Evolutionary conservation across 2,329 filamentous ascomycete genomes (phyloP).

Genomic region (Byssochlamys sp.): DNA sequence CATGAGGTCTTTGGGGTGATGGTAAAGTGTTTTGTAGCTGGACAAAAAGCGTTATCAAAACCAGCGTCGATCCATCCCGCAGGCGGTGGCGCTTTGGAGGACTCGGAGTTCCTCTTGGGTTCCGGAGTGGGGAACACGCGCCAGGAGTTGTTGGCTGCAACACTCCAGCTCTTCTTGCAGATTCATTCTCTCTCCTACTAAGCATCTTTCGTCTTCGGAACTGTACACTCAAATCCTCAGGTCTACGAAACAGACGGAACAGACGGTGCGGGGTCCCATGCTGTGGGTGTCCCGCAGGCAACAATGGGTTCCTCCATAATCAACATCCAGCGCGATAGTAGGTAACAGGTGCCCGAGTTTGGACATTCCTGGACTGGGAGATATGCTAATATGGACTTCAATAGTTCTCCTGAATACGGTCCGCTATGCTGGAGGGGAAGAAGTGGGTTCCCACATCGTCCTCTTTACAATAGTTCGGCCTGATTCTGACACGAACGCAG

Average conservation of each 20-base stretch:
- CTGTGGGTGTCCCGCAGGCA: constrained; percentile 30
- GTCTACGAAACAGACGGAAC: background rate
- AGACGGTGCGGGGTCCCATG: constrained; percentile 7
- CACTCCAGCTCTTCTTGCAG: background rate
- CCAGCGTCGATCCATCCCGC: constrained; percentile 3
- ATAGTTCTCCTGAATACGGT: constrained; percentile 65
- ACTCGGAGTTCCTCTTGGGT: background rate
- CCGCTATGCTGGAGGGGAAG: constrained; percentile 66
- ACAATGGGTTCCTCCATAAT: constrained; percentile 78
- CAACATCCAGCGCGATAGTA: constrained; percentile 70
- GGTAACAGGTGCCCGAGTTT: constrained; percentile 17
- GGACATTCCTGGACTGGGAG: background rate
- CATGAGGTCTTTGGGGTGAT: background rate
- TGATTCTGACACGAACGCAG: constrained; percentile 40
- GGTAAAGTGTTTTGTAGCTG: background rate
- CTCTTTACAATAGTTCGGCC: constrained; percentile 14
- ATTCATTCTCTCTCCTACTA: background rate
- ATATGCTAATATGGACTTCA: background rate
- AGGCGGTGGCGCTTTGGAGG: background rate
- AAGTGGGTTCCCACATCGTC: constrained; percentile 47
- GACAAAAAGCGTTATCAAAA: background rate
- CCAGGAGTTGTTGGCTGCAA: background rate
- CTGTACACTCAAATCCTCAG: background rate
- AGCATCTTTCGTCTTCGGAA: background rate
- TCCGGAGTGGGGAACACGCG: background rate